These are phyloP conservation scores for Penicillium sp. DNA, from an alignment of 2,329 filamentous ascomycete genomes.

Conservation along the genomic window DNA sequence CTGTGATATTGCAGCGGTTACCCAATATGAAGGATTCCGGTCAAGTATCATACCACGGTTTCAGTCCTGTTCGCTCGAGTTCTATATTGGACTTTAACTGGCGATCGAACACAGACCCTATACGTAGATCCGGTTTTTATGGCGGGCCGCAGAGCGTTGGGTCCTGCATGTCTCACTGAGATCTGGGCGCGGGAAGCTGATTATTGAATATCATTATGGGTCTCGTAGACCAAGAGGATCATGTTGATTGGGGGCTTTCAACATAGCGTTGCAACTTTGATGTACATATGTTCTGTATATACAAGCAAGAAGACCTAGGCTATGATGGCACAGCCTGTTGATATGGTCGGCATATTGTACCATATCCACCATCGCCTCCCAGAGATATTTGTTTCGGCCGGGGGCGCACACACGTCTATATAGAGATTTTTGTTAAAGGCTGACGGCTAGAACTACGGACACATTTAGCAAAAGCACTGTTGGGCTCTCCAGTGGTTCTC, in stretches of 20 bases:
- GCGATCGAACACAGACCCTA: neutral
- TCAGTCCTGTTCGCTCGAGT: neutral
- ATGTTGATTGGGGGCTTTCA: neutral
- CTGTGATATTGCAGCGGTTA: neutral
- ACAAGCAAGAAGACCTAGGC: neutral
- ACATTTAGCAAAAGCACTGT: neutral
- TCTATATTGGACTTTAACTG: neutral
- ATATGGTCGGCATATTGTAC: neutral
- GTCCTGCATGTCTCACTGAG: neutral
- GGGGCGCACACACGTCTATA: neutral
- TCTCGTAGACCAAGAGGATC: neutral
- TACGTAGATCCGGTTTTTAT: neutral
- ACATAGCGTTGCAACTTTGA: neutral
- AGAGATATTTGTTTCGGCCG: neutral
- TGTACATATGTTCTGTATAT: neutral
- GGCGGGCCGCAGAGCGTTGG: neutral
- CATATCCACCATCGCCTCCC: neutral
- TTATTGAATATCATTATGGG: neutral
- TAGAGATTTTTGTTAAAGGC: neutral
- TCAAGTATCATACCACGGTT: neutral
- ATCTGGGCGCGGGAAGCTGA: neutral
- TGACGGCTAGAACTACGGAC: neutral
- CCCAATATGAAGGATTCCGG: neutral
- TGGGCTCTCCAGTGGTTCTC: neutral
- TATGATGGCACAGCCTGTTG: neutral